Evolutionary conservation across 805 yeast species (phyloP).

Genomic region (Metschnikowia amazonensis): DNA sequence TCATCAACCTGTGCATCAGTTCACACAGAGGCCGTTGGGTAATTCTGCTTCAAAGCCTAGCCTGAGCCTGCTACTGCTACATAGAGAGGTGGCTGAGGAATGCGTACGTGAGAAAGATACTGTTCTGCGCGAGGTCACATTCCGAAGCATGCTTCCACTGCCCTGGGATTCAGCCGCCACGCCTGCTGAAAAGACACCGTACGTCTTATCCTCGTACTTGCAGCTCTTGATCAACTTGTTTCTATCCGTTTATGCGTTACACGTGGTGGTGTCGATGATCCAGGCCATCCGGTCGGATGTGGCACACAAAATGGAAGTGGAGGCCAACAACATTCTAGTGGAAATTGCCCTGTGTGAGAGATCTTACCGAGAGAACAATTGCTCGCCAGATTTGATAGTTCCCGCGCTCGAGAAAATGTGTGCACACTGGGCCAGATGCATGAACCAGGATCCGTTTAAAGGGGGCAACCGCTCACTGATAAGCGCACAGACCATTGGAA

Average conservation of each 20-base stretch:
- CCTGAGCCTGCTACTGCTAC: background rate
- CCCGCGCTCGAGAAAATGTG: conserved; percentile 61
- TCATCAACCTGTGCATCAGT: background rate
- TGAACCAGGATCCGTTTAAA: conserved; percentile 53
- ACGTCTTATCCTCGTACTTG: conserved; percentile 56
- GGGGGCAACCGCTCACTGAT: conserved; percentile 49
- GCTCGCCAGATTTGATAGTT: conserved; percentile 51
- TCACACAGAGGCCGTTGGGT: background rate
- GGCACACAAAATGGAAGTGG: conserved; percentile 45
- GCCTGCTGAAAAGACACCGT: conserved; percentile 53
- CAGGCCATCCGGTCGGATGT: conserved; percentile 54
- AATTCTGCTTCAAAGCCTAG: background rate
- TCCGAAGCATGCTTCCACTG: conserved; percentile 38
- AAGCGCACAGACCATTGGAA: conserved; percentile 61
- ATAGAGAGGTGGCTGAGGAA: background rate
- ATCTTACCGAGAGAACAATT: conserved; percentile 51
- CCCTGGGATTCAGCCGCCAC: conserved; percentile 55
- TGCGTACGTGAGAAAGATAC: background rate
- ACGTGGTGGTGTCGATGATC: conserved; percentile 42
- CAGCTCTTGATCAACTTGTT: conserved; percentile 52
- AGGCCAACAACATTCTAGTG: conserved; percentile 41
- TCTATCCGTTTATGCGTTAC: conserved; percentile 43
- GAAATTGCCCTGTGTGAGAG: conserved; percentile 54
- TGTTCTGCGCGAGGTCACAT: background rate
- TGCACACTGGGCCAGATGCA: conserved; percentile 60